phyloP scores from a whole-genome alignment of 176 grass and related monocot species.

The maize (Zea mays) region Zm-B73-REFERENCE-NAM-5.0 NC_050101.1:95494001-95494500 shows the following conservation, averaged over 20 bases:
- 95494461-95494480: conserved; percentile 28
- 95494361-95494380: neutral
- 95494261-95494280: conserved; percentile 98
- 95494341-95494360: conserved; percentile 32
- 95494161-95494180: neutral
- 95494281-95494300: conserved; percentile 91
- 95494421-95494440: neutral
- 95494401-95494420: neutral
- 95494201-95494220: conserved; percentile 29
- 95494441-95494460: neutral
- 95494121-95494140: neutral
- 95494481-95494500: neutral
- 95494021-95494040: conserved; percentile 57
- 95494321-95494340: conserved; percentile 93
- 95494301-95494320: conserved; percentile 85
- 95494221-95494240: conserved; percentile 27
- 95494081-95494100: conserved; percentile 90
- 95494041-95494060: conserved; percentile 51
- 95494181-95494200: neutral
- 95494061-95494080: conserved; percentile 70
- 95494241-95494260: conserved; percentile 68
- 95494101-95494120: conserved; percentile 56
- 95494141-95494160: neutral
- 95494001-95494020: conserved; percentile 58
- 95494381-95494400: neutral